phyloP scores from a whole-genome alignment of 2,329 filamentous ascomycete genomes.

The Penicillium verrucosum region DNA sequence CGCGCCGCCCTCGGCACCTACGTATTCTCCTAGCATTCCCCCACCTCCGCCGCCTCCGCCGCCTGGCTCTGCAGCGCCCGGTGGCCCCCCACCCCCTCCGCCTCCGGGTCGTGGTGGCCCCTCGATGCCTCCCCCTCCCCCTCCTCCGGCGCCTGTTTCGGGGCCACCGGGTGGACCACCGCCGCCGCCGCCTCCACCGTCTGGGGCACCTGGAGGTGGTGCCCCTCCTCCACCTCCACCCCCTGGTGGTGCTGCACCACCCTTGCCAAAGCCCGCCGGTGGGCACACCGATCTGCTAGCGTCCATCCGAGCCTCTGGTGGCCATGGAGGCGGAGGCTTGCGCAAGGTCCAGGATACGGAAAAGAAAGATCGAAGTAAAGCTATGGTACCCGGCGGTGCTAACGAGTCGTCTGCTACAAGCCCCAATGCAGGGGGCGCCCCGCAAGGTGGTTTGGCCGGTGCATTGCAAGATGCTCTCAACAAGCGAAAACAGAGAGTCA shows the following conservation, averaged over 20 bases:
- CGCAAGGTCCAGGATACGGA: conserved; percentile 47
- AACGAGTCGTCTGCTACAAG: conserved; percentile 55
- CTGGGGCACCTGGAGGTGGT: conserved; percentile 43
- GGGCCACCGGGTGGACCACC: conserved; percentile 39
- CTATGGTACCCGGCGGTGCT: conserved; percentile 48
- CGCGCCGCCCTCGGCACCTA: conserved; percentile 15
- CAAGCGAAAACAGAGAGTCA: conserved; percentile 89
- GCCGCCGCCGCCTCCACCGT: conserved; percentile 46
- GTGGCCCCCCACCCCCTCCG: conserved; percentile 41
- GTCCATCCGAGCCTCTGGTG: conserved; percentile 54
- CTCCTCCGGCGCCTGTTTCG: conserved; percentile 41
- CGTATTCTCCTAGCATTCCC: conserved; percentile 37
- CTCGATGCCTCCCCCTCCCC: conserved; percentile 22
- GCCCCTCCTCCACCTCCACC: conserved; percentile 52
- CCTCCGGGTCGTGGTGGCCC: conserved; percentile 29
- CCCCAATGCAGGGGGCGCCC: conserved; percentile 51
- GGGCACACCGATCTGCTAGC: conserved; percentile 46
- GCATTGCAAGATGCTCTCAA: conserved; percentile 74
- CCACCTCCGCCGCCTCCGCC: conserved; percentile 36
- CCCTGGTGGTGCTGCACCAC: conserved; percentile 39
- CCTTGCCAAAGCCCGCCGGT: conserved; percentile 41
- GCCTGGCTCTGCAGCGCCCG: conserved; percentile 23
- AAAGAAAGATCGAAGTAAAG: conserved; percentile 47
- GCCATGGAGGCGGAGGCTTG: conserved; percentile 48
- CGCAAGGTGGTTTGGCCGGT: conserved; percentile 67